phyloP scores from a whole-genome alignment of 257 asterid species.

The Scutellaria minor region DNA sequence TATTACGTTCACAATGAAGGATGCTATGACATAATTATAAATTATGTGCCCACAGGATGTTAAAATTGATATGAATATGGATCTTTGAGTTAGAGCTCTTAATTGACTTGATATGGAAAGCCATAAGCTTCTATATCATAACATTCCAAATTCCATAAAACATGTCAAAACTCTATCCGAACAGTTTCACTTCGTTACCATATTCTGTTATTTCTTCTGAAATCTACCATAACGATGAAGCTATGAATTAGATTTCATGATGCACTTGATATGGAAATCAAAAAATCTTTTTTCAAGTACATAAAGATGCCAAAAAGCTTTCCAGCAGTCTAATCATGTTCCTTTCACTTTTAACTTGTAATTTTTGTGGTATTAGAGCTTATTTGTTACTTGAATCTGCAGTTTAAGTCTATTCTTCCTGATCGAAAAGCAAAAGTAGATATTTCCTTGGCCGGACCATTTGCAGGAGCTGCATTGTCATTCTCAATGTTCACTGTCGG shows the following conservation, averaged over 20 bases:
- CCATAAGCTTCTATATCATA: slow-evolving; percentile 19
- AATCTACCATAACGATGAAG: not conserved
- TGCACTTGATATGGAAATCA: not conserved
- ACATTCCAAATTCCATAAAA: not conserved
- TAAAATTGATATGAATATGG: slow-evolving; percentile 2
- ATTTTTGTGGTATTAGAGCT: slow-evolving; percentile 1
- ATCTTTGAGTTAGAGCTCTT: not conserved
- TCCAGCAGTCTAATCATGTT: not conserved
- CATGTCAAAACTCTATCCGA: not conserved
- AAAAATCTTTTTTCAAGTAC: not conserved
- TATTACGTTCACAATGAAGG: slow-evolving; percentile 12
- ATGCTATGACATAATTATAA: slow-evolving; percentile 17
- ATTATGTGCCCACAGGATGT: slow-evolving; percentile 8
- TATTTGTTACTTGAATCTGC: slow-evolving; percentile 39
- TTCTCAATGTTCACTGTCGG: slow-evolving; percentile 88
- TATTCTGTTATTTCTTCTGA: slow-evolving; percentile 8
- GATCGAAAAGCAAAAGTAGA: slow-evolving; percentile 90
- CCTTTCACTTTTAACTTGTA: not conserved
- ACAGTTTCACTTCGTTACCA: not conserved
- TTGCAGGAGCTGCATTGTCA: slow-evolving; percentile 86
- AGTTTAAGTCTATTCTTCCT: slow-evolving; percentile 98
- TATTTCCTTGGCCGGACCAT: slow-evolving; percentile 88
- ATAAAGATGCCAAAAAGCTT: slow-evolving; percentile 12
- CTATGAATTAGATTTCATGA: not conserved
- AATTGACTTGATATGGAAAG: slow-evolving; percentile 10